Evolutionary conservation across 1,284 basidiomycete species (phyloP), one percentile per base, ranked within the genome.

Genomic region (Puccinia triticina): DNA sequence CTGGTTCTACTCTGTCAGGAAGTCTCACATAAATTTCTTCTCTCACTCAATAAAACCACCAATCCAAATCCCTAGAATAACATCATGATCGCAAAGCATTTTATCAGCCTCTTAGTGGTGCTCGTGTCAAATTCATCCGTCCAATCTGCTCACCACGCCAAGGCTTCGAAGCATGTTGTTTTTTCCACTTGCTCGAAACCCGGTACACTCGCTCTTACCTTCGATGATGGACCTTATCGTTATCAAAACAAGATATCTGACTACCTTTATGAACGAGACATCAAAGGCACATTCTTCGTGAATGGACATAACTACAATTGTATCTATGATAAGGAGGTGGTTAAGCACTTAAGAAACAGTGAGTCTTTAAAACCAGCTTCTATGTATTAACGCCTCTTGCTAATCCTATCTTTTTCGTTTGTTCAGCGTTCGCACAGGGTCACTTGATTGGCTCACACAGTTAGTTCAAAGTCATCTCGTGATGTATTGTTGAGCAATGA

Each of bases 261-360:
- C 21, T 66, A 78, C 29, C 50, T 78, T 10, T 18, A 78, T 32
- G 43, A 18, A 2, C 43, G 46, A 16, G 29, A 67, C 3, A 53
- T 67, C 11, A 78, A 66, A 53, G 76, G 76, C 43, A 67, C 61
- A 18, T 78, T 78, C 50, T 78, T 78, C 26, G 61, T 78, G 4
- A 78, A 78, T 67, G 76, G 76, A 26, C 29, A 67, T 37, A 78
- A 78, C 64, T 78, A 61, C 29, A 16, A 14, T 23, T 78, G 76
- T 29, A 67, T 78, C 23, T 78, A 78, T 67, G 61, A 78, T 32
- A 40, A 77, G 34, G 21, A 77, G 23, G 34, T 77, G 10, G 74
- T 77, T 21, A 29, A 46, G n/a, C 53, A 64, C 14, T 57, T 77
- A 1, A 59, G 50, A 57, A 55, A 46, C 37, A 77, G 74, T 77